Evolutionary conservation across 768 basidiomycete genomes (phyloP), one percentile per base, ranked within the genome.

Genomic region (Boletales sp.): DNA sequence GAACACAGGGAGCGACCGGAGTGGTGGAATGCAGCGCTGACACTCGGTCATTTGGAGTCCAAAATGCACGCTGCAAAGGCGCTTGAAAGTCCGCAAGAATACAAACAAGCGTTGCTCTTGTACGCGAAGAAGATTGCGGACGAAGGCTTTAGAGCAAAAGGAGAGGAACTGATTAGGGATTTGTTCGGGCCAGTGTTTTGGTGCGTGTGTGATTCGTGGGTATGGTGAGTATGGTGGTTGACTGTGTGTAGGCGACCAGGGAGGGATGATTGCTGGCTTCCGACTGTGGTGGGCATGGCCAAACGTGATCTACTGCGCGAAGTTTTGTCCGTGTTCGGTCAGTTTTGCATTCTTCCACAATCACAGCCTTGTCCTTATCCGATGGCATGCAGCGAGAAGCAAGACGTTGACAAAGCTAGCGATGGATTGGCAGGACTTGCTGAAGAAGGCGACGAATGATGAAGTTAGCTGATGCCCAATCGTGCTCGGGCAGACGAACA

Each of bases 141-240:
- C 55, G 93, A 95, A 65, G 93, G 88, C 0, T 93, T 92, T 65
- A 74, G 81, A 53, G 86, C 74, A 34, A 93, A 94, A 66, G 94
- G 84, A 15, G 94, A 97, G 65, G 95, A 98, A 66, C 68, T 99
- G 48, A 80, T 95, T 43, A 86, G 81, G 67, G 97, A 97, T 55
- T 74, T 98, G 45, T 84, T 88, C 58, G 94, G 94, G 14, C 94
- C 94, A 0, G 72, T 94, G 35, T 95, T 90, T 69, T 87, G 84
- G 94, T 94, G 62, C 51, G 88, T 78, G 45, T 7, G 7, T 13
- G 17, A 15, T 17, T 9, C 24, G 17, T 38, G 21, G 49, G 52
- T 37, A 10, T 19, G 34, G 19, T 12, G n/a, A 34, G 48, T 39
- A 53, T 17, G 39, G 7, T 31, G 35, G 15, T 29, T 47, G 51